Base-by-base conservation (phyloP, 2,329 filamentous ascomycete genomes). In the Didymosphaeria variabile region DNA sequence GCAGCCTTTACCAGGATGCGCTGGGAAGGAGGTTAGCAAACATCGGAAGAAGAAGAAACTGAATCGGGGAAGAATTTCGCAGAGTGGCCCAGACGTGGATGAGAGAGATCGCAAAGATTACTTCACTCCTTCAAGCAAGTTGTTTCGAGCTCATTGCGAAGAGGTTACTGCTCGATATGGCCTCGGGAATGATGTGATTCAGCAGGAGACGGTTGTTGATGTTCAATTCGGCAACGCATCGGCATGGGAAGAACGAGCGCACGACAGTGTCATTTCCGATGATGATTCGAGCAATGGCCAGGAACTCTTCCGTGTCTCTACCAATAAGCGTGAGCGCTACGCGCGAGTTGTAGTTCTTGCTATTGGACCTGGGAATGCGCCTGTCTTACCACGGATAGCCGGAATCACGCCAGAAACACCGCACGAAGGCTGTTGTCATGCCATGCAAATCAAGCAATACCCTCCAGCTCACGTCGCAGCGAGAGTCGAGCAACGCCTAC, bases 11-110 rank as follows among this genome's bases (percentile, higher is more conserved):
- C 80, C 84, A 0, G 89, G 90, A 2, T 93, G 91, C 64, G 91
- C 93, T 0, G 91, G 92, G 0, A 92, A 90, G 70, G 91, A 93
- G 70, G 77, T 93, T 59, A 93, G 90, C 80, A 94, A 94, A 79
- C 90, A 94, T 75, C 85, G 87, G 60, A 82, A 80, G 74, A 90
- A 89, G 81, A 93, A 92, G 82, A 87, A 88, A 75, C 79, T 70
- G 17, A 73, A 72, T 40, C 55, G 57, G 77, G 83, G 46, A 29
- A 53, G 38, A 31, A 47, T 61, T 9, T 82, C 82, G 83, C 66
- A 13, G 60, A 71, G 21, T 63, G 67, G 9, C 69, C 73, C 79
- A 2, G 76, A 78, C 15, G 76, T 83, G 7, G 80, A 83, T 46
- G 81, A 83, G 59, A 68, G 81, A 29, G 81, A 83, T 62, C 75